Base-by-base conservation (phyloP, 2,329 filamentous ascomycete genomes). In the Nigrospora oryzae region DNA sequence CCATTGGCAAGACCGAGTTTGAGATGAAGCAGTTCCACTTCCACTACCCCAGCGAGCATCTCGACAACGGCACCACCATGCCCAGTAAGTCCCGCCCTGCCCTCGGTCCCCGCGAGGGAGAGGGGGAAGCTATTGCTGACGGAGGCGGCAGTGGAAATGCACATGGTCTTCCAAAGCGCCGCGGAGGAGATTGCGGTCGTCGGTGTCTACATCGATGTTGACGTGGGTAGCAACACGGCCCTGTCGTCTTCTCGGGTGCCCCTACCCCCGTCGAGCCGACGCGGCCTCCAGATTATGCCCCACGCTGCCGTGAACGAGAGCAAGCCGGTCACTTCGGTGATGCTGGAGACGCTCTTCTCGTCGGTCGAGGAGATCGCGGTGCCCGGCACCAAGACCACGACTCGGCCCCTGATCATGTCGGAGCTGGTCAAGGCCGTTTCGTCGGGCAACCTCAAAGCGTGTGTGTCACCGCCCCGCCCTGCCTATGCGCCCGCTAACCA, bases 91-190 rank as follows among this genome's bases (percentile, higher is more conserved):
- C n/a, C 10, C 16, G 36, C 14, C 14, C 38, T 14, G 43, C 10
- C 17, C 14, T 2, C 23, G 6, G 15, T 8, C 2, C 4, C 16
- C 35, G 15, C 7, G 23, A 13, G 19, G 19, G 4, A 23, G 19
- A 23, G 14, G n/a, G 38, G 13, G 14, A 17, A 12, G 19, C 4
- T 32, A 42, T 42, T 42, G 33, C 23, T 35, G 14, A 33, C 28
- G 15, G 17, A 42, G 23, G 38, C 38, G 40, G 41, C 54, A 59
- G 64, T 77, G 67, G 74, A 77, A 59, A 69, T 72, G 61, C 79
- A 83, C 63, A 76, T 81, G 68, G 78, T 82, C 36, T 79, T 77
- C 56, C 64, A 73, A 55, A 65, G 65, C 13, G 62, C 65, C 12
- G 56, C 54, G 33, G 51, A 58, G 13, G 55, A 69, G 44, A 63